phyloP scores from a whole-genome alignment of 2,329 filamentous ascomycete genomes.

The Aureobasidium namibiae region DNA sequence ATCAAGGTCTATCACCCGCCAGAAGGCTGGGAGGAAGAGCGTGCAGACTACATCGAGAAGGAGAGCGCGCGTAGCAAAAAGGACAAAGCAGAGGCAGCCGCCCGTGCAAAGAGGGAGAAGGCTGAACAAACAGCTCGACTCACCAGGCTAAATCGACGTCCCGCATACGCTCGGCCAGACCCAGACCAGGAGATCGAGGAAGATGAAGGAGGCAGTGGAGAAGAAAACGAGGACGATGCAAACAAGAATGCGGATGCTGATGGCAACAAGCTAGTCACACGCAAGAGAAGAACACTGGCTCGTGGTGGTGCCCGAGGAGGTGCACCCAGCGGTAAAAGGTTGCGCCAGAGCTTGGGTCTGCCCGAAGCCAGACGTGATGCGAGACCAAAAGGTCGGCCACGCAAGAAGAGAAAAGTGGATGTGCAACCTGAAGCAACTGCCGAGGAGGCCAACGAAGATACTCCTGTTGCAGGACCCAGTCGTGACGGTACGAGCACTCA shows the following conservation, averaged over 20 bases:
- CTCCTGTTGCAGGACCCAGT: neutral
- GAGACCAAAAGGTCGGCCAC: neutral
- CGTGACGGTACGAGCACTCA: neutral
- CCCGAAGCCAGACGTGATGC: conserved; percentile 4
- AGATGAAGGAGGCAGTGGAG: neutral
- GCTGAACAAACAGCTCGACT: neutral
- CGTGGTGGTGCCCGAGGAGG: conserved; percentile 7
- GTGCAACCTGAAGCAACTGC: neutral
- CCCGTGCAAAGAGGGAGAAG: neutral
- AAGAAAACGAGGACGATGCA: neutral
- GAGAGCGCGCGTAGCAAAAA: conserved; percentile 2
- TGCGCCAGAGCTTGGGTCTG: conserved; percentile 7
- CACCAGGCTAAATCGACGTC: neutral
- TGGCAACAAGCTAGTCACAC: conserved; percentile 1
- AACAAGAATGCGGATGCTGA: neutral
- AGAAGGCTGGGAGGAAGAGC: conserved; percentile 15
- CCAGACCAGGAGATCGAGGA: neutral
- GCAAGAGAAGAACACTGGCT: conserved; percentile 2
- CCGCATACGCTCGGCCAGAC: neutral
- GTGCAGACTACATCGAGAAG: conserved; percentile 9
- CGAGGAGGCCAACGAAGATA: neutral
- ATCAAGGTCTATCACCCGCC: conserved; percentile 20
- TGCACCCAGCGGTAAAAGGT: conserved; percentile 6
- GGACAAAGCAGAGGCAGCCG: conserved; percentile 2
- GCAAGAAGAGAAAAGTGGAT: conserved; percentile 1